Conservation (phyloP, 1,139 yeast species). For the Komagataea norvegica region DNA sequence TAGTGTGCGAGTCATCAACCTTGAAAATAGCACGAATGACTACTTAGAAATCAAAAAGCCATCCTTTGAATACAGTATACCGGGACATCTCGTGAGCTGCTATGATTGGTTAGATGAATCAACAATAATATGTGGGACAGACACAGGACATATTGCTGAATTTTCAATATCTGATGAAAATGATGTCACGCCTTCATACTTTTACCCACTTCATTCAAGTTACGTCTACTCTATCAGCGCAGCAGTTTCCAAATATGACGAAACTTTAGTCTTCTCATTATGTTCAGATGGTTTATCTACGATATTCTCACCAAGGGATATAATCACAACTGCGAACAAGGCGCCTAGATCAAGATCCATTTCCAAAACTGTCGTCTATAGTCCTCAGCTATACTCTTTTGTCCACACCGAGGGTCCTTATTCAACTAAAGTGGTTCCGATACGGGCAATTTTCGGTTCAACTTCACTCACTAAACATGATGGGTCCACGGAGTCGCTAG, state of each 20-base stretch:
- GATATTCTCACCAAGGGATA: slow-evolving; percentile 40
- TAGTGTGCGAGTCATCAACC: slow-evolving; percentile 46
- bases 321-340: slow-evolving; percentile 32
- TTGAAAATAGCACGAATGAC: slow-evolving; percentile 13
- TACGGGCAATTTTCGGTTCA: slow-evolving; percentile 34
- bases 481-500: slow-evolving; percentile 36
- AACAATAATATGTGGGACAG: slow-evolving; percentile 55
- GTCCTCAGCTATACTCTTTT: slow-evolving; percentile 36
- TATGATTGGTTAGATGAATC: slow-evolving; percentile 51
- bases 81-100: slow-evolving; percentile 39
- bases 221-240: slow-evolving; percentile 44
- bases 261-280: slow-evolving; percentile 40
- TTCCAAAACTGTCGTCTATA: slow-evolving; percentile 32
- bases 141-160: slow-evolving; percentile 65
- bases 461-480: slow-evolving; percentile 37
- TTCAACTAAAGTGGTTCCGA: slow-evolving; percentile 33
- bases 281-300: slow-evolving; percentile 43
- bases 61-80: slow-evolving; percentile 20
- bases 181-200: slow-evolving; percentile 41
- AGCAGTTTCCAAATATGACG: slow-evolving; percentile 37
- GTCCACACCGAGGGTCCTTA: slow-evolving; percentile 39
- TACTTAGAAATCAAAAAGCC: slow-evolving; percentile 27
- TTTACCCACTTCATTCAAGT: slow-evolving; percentile 44
- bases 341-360: slow-evolving; percentile 34
- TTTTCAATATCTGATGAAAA: slow-evolving; percentile 30